phyloP scores from a whole-genome alignment of 495 filamentous ascomycete species.

The Talaromyces thailandensis region DNA sequence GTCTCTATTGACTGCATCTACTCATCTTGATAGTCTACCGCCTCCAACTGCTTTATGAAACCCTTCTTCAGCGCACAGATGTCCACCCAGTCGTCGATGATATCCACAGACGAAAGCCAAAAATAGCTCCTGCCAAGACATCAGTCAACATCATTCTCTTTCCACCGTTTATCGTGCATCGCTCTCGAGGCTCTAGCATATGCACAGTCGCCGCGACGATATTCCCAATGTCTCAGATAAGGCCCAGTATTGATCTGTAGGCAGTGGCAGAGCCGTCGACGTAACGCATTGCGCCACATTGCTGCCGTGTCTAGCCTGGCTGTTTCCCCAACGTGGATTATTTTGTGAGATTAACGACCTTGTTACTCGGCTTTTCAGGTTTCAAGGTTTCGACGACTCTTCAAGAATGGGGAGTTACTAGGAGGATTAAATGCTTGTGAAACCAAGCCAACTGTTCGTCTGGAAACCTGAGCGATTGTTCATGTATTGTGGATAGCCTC shows the following conservation, averaged over 20 bases:
- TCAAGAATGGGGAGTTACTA: background rate
- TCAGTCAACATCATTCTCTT: background rate
- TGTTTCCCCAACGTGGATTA: background rate
- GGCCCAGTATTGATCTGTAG: background rate
- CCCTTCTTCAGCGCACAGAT: background rate
- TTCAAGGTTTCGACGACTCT: background rate
- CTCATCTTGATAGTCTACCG: background rate
- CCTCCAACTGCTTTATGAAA: background rate
- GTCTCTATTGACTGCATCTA: background rate
- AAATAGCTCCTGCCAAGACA: background rate
- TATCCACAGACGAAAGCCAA: background rate
- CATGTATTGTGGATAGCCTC: background rate
- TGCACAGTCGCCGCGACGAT: background rate
- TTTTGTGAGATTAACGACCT: background rate
- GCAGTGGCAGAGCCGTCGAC: background rate
- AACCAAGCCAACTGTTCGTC: background rate
- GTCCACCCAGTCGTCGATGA: background rate
- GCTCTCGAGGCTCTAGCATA: background rate
- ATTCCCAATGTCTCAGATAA: background rate
- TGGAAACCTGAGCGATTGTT: background rate
- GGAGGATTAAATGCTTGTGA: background rate
- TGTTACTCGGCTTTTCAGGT: background rate
- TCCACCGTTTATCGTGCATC: background rate
- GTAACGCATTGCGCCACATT: background rate
- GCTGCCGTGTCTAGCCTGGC: background rate